Evolutionary conservation across 1,139 yeast genomes (phyloP).

Genomic region (Taphrina pruni): DNA sequence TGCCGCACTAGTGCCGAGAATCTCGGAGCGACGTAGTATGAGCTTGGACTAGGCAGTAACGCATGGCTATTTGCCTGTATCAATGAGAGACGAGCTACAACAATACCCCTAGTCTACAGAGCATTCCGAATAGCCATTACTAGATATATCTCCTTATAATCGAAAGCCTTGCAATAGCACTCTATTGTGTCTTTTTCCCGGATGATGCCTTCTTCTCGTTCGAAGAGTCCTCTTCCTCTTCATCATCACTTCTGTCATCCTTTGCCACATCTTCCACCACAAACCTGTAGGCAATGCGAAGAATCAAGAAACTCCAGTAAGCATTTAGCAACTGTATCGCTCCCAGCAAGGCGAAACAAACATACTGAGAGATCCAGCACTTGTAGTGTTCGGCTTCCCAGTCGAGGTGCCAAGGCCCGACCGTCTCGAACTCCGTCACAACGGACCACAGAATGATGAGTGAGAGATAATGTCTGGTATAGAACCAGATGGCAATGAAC

Average conservation of each 20-base stretch:
- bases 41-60: too few species aligned
- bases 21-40: too few species aligned
- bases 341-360: slow-evolving; percentile 75
- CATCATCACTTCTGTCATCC: slow-evolving; percentile 93
- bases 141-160: too few species aligned
- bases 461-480: slow-evolving; percentile 85
- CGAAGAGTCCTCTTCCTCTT: slow-evolving; percentile 55
- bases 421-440: slow-evolving; percentile 78
- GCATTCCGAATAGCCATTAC: too few species aligned
- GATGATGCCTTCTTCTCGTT: neutral
- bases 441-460: slow-evolving; percentile 83
- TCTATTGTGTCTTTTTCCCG: slow-evolving; percentile 12
- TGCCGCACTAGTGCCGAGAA: too few species aligned
- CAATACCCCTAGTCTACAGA: too few species aligned
- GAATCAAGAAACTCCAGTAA: slow-evolving; percentile 84
- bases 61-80: too few species aligned
- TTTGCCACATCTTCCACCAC: slow-evolving; percentile 63
- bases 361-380: slow-evolving; percentile 92
- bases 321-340: slow-evolving; percentile 84
- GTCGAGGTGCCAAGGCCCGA: slow-evolving; percentile 58
- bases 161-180: neutral
- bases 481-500: slow-evolving; percentile 79
- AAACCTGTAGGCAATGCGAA: slow-evolving; percentile 74
- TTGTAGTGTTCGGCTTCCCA: slow-evolving; percentile 95
- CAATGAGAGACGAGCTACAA: too few species aligned